phyloP scores from a whole-genome alignment of 257 asterid genomes.

The Ocimum tenuiflorum region DNA sequence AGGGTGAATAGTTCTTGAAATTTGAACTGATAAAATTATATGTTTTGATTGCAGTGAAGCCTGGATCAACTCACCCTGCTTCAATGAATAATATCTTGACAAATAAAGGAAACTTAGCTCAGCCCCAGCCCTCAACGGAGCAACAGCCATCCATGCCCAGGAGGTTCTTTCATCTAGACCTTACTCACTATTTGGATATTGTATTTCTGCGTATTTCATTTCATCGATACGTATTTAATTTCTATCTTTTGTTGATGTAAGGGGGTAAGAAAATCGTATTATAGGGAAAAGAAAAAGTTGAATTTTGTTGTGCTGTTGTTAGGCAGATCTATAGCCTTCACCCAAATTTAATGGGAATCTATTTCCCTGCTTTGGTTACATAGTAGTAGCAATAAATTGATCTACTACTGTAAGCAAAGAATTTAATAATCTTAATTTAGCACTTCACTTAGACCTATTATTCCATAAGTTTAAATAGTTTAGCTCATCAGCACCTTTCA shows the following conservation, averaged over 20 bases:
- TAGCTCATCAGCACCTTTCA: not conserved
- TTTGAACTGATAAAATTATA: not conserved
- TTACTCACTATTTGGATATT: not conserved
- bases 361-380: too few relatives aligned
- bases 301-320: not conserved
- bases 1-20: not conserved
- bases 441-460: not conserved
- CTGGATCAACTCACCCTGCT: conserved; percentile 20
- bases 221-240: not conserved
- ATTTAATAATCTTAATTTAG: not conserved
- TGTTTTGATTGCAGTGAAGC: conserved; percentile 35
- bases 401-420: not conserved
- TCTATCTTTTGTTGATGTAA: not conserved
- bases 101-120: conserved; percentile 23
- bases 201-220: not conserved
- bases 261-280: too few relatives aligned
- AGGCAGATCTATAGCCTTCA: not conserved
- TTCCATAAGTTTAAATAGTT: too few relatives aligned
- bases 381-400: too few relatives aligned
- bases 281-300: not conserved
- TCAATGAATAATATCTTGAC: conserved; percentile 20
- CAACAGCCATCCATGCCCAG: conserved; percentile 12
- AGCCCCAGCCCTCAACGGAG: not conserved
- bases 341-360: too few relatives aligned
- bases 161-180: conserved; percentile 31